phyloP scores from a whole-genome alignment of 805 yeast species.

The Wickerhamomyces silvicola region DNA sequence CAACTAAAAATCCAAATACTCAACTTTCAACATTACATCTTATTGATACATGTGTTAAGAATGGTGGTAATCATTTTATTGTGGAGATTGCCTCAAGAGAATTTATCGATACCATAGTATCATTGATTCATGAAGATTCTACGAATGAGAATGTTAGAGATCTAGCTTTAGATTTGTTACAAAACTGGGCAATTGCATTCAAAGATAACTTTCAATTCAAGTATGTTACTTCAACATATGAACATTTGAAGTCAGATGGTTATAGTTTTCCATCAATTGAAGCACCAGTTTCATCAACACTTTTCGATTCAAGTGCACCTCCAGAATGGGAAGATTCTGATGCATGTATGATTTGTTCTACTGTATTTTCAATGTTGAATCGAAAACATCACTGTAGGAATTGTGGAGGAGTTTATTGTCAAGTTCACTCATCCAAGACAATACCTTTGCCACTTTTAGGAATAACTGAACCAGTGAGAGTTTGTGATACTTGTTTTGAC shows the following conservation, averaged over 20 bases:
- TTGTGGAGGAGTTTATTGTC: conserved; percentile 93
- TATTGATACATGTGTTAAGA: conserved; percentile 82
- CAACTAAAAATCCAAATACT: conserved; percentile 69
- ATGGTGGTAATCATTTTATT: conserved; percentile 84
- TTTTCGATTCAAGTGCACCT: conserved; percentile 86
- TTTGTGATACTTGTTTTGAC: conserved; percentile 83
- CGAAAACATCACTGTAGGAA: conserved; percentile 96
- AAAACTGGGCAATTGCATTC: conserved; percentile 74
- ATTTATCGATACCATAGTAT: conserved; percentile 71
- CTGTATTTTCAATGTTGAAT: conserved; percentile 69
- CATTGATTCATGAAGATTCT: conserved; percentile 32
- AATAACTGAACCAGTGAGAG: conserved; percentile 82
- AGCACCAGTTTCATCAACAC: conserved; percentile 33
- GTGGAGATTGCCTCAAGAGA: conserved; percentile 76
- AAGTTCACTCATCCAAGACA: conserved; percentile 70
- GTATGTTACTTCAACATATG: conserved; percentile 59
- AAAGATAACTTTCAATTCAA: conserved; percentile 56
- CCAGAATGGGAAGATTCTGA: conserved; percentile 98
- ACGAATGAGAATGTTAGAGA: conserved; percentile 49
- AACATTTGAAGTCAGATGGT: conserved; percentile 54
- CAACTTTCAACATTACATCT: conserved; percentile 71
- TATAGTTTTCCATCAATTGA: conserved; percentile 55
- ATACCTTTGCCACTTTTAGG: conserved; percentile 79
- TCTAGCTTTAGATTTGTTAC: conserved; percentile 56
- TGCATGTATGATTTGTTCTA: conserved; percentile 91